phyloP scores from a whole-genome alignment of 768 basidiomycete genomes.

The Boletus insuetus region DNA sequence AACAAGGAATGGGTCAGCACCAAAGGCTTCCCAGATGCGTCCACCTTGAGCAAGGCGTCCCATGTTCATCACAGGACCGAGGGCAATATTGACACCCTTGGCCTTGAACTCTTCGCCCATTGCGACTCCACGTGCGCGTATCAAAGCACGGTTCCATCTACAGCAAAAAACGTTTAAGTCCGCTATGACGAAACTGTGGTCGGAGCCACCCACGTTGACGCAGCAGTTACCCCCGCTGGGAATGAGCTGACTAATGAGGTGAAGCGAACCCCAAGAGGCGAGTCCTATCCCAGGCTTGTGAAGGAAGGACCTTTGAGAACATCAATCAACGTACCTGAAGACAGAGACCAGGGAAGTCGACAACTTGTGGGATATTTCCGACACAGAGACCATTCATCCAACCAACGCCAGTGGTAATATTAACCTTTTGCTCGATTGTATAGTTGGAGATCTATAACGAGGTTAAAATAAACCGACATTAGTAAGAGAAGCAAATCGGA shows the following conservation, averaged over 20 bases:
- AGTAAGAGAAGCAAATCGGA: background rate
- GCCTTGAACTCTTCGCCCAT: conserved; percentile 82
- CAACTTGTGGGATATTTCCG: conserved; percentile 59
- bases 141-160: conserved; percentile 74
- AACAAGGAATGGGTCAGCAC: conserved; percentile 83
- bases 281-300: conserved; percentile 43
- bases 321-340: conserved; percentile 48
- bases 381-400: conserved; percentile 60
- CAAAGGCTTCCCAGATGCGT: conserved; percentile 95
- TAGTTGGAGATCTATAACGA: conserved; percentile 41
- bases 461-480: conserved; percentile 1
- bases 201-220: conserved; percentile 59
- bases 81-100: conserved; percentile 81
- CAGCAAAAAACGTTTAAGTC: background rate
- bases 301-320: background rate
- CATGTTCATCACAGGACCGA: conserved; percentile 87
- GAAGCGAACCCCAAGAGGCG: conserved; percentile 75
- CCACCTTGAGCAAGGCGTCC: conserved; percentile 76
- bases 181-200: background rate
- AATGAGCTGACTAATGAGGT: conserved; percentile 74
- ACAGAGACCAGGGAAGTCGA: conserved; percentile 64
- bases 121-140: conserved; percentile 70
- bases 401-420: conserved; percentile 58
- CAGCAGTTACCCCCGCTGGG: conserved; percentile 82
- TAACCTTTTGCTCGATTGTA: conserved; percentile 63